Conservation (phyloP, 2,329 filamentous ascomycete genomes). For the Colletotrichum euphorbiae region DNA sequence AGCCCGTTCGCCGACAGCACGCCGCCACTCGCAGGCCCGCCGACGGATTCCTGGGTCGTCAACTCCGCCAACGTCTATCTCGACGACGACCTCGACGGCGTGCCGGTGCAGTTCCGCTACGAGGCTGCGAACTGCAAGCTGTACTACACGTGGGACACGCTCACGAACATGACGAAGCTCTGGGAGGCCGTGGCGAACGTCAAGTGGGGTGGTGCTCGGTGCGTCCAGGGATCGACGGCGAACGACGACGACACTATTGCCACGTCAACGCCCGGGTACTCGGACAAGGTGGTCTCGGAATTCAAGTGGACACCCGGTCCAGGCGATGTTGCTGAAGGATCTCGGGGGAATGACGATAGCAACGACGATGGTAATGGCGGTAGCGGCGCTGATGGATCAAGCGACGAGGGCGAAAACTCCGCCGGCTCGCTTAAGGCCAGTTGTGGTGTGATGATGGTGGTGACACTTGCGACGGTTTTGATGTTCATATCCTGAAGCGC, state of each 20-base stretch:
- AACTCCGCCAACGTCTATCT: slow-evolving; percentile 43
- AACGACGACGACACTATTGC: slow-evolving; percentile 33
- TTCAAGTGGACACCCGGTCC: slow-evolving; percentile 33
- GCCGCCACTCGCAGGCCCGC: slow-evolving; percentile 26
- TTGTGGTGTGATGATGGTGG: not conserved
- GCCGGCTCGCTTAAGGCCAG: slow-evolving; percentile 13
- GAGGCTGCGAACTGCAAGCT: slow-evolving; percentile 71
- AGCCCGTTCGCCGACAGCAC: slow-evolving; percentile 18
- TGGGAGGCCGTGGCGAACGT: slow-evolving; percentile 61
- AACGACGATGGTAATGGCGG: not conserved
- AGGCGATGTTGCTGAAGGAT: slow-evolving; percentile 24
- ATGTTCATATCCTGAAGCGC: not conserved
- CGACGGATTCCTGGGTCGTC: slow-evolving; percentile 15
- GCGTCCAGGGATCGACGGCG: slow-evolving; percentile 37
- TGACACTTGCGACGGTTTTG: not conserved
- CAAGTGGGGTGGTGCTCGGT: slow-evolving; percentile 37
- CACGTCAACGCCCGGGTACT: slow-evolving; percentile 9
- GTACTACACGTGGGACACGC: slow-evolving; percentile 67
- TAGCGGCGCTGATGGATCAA: not conserved
- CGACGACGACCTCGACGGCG: slow-evolving; percentile 39
- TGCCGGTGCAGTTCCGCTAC: slow-evolving; percentile 69
- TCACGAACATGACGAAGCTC: slow-evolving; percentile 61
- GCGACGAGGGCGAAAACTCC: slow-evolving; percentile 8
- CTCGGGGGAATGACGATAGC: not conserved
- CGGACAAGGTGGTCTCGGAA: slow-evolving; percentile 25